These are phyloP conservation scores for Yamadazyma songkhlaensis DNA, from an alignment of 1,139 yeast genomes.

Conservation along the genomic window DNA sequence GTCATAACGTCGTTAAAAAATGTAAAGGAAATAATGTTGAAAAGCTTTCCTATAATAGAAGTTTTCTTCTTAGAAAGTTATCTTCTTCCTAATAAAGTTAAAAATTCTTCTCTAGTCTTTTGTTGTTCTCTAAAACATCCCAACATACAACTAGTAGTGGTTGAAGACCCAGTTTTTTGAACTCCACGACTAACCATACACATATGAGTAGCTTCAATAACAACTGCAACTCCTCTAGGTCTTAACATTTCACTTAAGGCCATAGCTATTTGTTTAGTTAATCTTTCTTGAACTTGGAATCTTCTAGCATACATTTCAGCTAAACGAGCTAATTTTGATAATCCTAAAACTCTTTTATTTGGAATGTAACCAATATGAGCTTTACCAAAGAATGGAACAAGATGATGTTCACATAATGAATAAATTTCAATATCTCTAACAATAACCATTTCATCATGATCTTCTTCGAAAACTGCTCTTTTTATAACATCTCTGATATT, in stretches of 20 bases:
- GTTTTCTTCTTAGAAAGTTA: constrained; percentile 13
- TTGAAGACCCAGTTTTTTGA: constrained; percentile 90
- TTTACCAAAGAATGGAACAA: constrained; percentile 95
- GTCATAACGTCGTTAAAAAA: constrained; percentile 34
- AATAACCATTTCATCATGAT: constrained; percentile 98
- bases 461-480: constrained; percentile 94
- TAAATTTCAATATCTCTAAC: constrained; percentile 92
- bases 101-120: constrained; percentile 93
- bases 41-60: constrained; percentile 10
- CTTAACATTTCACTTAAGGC: constrained; percentile 86
- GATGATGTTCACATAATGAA: constrained; percentile 94
- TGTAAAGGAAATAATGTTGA: constrained; percentile 18
- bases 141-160: constrained; percentile 95
- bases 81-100: constrained; percentile 69
- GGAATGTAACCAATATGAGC: constrained; percentile 97
- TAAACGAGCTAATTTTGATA: constrained; percentile 87
- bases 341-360: constrained; percentile 88
- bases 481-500: constrained; percentile 88
- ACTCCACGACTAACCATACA: constrained; percentile 99
- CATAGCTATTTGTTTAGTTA: constrained; percentile 96
- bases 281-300: constrained; percentile 93
- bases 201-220: constrained; percentile 97
- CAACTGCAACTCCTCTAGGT: constrained; percentile 97
- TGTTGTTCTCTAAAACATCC: constrained; percentile 93
- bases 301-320: constrained; percentile 97